Base-by-base conservation (phyloP, 768 basidiomycete species). In the Tulasnella sp. region DNA sequence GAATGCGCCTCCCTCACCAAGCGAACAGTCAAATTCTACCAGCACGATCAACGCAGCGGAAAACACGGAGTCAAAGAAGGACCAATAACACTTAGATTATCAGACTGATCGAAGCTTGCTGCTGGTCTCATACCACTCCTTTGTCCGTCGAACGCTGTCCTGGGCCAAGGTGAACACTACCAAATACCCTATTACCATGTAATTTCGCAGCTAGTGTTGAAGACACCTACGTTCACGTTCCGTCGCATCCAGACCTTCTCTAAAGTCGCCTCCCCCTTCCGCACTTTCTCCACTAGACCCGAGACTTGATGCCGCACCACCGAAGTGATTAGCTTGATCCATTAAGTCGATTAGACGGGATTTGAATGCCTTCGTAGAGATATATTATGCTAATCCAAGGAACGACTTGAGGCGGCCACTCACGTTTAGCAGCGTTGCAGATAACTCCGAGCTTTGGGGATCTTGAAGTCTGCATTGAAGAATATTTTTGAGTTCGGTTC, bases 161-260 rank as follows among this genome's bases (percentile, higher is more conserved):
- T 96, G 94, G 19, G 93, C 94, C 78, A 94, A 84, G 14, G 88
- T 84, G 82, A 97, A 97, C 76, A 97, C 96, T 97, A 77, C 22
- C n/a, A 15, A 37, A n/a, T 39, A 29, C 39, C 14, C 8, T 19
- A 34, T 38, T n/a, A 68, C 31, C 36, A 52, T 17, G 19, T 40
- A 58, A 58, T 72, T 36, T 64, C n/a, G 31, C 17, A 22, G 45
- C n/a, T 36, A 39, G 14, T 73, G 67, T 29, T 25, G 8, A 17
- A 71, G 25, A 67, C n/a, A 85, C 90, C 86, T 81, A 97, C 96
- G 79, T 85, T 97, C 94, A 78, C 96, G 88, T 82, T 98, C 96
- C 17, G 93, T 93, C n/a, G 88, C 89, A 75, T 98, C 96, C 77
- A 98, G 87, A 1, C 96, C 96, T 82, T 97, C 96, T 79, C 94